Evolutionary conservation across 257 asterid genomes (phyloP), one percentile per base, ranked within the genome.

Genomic region (Salvia miltiorrhiza): DNA sequence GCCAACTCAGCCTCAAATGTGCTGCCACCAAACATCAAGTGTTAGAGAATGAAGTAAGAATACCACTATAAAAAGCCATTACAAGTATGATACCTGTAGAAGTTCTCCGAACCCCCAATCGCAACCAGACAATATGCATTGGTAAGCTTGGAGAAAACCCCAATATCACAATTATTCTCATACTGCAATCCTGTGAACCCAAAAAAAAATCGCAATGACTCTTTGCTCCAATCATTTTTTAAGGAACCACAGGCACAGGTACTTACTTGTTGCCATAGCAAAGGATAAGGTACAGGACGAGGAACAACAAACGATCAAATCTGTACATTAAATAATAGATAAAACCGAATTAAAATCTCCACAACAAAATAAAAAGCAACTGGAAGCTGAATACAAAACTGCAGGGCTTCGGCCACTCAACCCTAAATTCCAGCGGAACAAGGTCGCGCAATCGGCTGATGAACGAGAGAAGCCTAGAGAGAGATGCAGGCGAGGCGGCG

Each of bases 51-150:
- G 40, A 57, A 47, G 35, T 1, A 77, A n/a, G 44, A 52, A 33
- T 1, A 54, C 4, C 13, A 6, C 14, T 19, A 30, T 5, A 19
- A 19, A n/a, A 9, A 35, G 70, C 41, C 32, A 11, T 16, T 11
- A 41, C 10, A 16, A 37, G 58, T 43, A 17, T 20, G 26, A 52
- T 56, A 84, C 98, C 95, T 93, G 88, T 90, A 93, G 71, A 90
- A 93, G 79, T 88, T 93, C 67, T 93, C 98, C 55, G 98, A 93
- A 49, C 98, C 96, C 37, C 98, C 98, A 61, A 84, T 90, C 0
- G 96, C 97, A 28, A 93, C 97, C 78, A 93, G 82, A 71, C 98
- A 93, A 72, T 90, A 93, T 3, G 97, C 98, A 82, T 90, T 93
- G 48, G 98, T 93, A 61, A 93, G 88, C 92, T 93, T 93, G 7